Base-by-base conservation (phyloP, 179 eudicot species). In the Heliamphora pulchella region DNA sequence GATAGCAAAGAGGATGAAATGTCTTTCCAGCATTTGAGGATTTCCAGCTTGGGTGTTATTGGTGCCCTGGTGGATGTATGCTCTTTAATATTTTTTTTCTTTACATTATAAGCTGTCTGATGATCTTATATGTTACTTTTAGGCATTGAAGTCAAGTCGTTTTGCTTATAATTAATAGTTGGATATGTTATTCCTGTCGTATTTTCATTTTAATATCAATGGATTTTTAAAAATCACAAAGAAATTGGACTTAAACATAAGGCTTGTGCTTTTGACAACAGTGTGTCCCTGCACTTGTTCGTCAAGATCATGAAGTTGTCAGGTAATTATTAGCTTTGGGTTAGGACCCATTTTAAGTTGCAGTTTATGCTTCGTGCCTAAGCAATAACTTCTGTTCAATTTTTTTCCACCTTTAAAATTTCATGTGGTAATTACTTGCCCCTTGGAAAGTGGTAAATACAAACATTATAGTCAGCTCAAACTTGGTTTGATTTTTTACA, bases 41-140 rank as follows among this genome's bases (percentile, higher is more conserved):
- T 81, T 55, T 15, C 61, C 17, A 81, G 83, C 80, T 77, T 81
- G 75, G 77, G 70, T 50, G 80, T 81, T 58, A 67, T 81, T 20
- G 80, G 76, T 44, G 54, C 53, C 68, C 76, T 81, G 8, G 76
- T 77, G 58, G 69, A 81, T 80, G 83, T 76, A 4, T 67, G 20
- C 13, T 1, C 44, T 81, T 15, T 66, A 15, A 55, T 44, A 41
- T 15, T 15, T 31, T 68, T 14, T 9, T 39, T 10, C 50, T 5
- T 65, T 14, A 58, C 64, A n/a, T 5, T 41, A 58, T 15, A 59
- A 15, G 13, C 18, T 41, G 22, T 58, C 47, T 48, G 39, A 44
- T 58, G 53, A 7, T 66, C 15, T 66, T 59, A 59, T 59, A 59
- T 14, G 3, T 14, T 59, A 1, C 47, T 46, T 63, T 61, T 76